Conservation (phyloP, 441 rosid genomes). For the Croton laevigatus region DNA sequence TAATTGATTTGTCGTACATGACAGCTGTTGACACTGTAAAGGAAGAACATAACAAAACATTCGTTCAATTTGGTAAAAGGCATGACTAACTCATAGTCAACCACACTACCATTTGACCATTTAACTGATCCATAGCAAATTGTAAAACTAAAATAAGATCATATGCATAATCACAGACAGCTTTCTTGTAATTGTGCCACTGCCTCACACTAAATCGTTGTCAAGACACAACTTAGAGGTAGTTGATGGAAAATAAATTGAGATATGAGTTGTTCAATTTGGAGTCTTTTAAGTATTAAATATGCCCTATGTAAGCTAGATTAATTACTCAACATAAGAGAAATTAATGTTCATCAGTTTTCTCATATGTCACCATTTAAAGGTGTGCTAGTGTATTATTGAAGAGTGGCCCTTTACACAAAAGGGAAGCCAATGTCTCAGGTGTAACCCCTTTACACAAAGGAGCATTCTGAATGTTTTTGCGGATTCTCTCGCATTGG, state of each 20-base stretch:
- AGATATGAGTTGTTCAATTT: too few species aligned
- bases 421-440: too few species aligned
- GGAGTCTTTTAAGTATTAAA: too few species aligned
- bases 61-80: background rate
- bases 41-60: slow-evolving; percentile 11
- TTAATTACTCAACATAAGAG: too few species aligned
- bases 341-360: too few species aligned
- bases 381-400: too few species aligned
- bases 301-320: too few species aligned
- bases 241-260: background rate
- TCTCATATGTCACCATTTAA: too few species aligned
- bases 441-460: too few species aligned
- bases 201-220: background rate
- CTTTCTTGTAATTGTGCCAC: background rate
- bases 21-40: slow-evolving; percentile 85
- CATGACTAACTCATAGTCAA: background rate
- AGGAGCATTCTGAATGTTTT: too few species aligned
- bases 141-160: background rate
- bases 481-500: too few species aligned
- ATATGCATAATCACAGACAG: slow-evolving; percentile 4
- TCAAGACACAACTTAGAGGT: background rate
- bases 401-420: too few species aligned
- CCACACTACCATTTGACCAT: background rate
- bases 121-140: slow-evolving; percentile 9
- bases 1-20: slow-evolving; percentile 67